Base-by-base conservation (phyloP, 2,329 filamentous ascomycete genomes). In the Cytospora paraplurivora region DNA sequence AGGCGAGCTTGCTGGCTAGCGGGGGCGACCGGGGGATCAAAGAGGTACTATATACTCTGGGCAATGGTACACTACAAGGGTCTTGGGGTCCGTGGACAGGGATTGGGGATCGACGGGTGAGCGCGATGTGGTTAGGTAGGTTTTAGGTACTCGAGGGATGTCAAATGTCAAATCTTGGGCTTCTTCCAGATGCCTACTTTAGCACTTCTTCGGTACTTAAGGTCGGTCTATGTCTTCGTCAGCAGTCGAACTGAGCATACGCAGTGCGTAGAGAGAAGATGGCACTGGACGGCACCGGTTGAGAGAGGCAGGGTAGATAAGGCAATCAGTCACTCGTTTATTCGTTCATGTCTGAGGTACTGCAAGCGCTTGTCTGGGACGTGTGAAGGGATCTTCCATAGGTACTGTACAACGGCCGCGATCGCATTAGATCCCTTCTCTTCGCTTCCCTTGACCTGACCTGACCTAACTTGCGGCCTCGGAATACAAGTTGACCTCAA, bases 41-140 rank as follows among this genome's bases (percentile, higher is more conserved):
- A 53, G 38, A 38, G 13, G 34, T 56, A 19, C 13, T 11, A 13
- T 47, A 35, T 49, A 33, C 44, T 37, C 21, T 47, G n/a, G 2
- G 8, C 5, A 12, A 19, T 19, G 19, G 44, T 47, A 47, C 44
- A 47, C 3, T 11, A 47, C 44, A 47, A 3, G 44, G 44, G 44
- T 47, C 44, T 47, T 47, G 44, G 44, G 44, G 44, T 47, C 44
- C 44, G n/a, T 7, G 10, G 10, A 41, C 57, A 64, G 57, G 64
- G 64, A 50, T 64, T 57, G 55, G 52, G 64, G 62, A 52, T 64
- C 38, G 27, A 37, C 44, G 44, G 56, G 53, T 55, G 60, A 58
- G 60, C 56, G 44, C 61, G 50, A 63, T 65, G 35, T 52, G 62
- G 62, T 33, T 51, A 54, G 49, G 54, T 64, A 37, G 53, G 54